Evolutionary conservation across 2,329 filamentous ascomycete genomes (phyloP).

Genomic region (Sporothrix mexicana): DNA sequence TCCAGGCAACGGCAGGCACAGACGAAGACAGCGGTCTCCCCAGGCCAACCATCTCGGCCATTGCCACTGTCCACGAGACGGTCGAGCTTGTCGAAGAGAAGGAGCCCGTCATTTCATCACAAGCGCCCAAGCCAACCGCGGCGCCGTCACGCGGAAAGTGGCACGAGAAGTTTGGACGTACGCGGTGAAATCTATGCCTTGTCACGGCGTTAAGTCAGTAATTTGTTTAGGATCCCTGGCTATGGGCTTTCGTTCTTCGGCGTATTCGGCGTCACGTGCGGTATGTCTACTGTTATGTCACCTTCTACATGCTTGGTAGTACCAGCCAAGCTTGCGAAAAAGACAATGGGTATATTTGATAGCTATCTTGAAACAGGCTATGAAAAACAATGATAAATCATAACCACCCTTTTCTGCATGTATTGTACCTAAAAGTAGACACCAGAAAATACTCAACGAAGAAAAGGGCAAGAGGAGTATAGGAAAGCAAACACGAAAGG

Average conservation of each 20-base stretch:
- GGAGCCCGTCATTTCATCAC: background rate
- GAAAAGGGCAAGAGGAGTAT: too few species aligned
- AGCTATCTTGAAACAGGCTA: background rate
- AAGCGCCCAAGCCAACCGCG: constrained; percentile 32
- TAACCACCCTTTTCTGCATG: background rate
- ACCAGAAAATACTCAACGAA: too few species aligned
- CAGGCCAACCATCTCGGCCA: constrained; percentile 51
- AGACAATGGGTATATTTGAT: background rate
- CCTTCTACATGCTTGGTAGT: background rate
- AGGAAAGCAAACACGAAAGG: too few species aligned
- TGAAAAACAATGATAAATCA: background rate
- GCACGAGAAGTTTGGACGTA: constrained; percentile 64
- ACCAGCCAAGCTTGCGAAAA: background rate
- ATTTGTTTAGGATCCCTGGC: background rate
- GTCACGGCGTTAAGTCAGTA: background rate
- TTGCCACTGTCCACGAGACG: constrained; percentile 66
- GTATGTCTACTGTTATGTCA: background rate
- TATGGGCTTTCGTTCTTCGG: background rate
- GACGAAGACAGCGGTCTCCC: constrained; percentile 4
- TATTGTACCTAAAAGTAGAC: too few species aligned
- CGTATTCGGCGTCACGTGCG: background rate
- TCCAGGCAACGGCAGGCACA: constrained; percentile 46
- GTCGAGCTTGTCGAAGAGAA: constrained; percentile 61
- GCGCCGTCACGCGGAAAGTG: constrained; percentile 57
- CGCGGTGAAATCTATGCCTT: constrained; percentile 44